Percentiles rank a stretch among this genome's conserved stretches.
These are phyloP conservation scores for Agrostemma githago DNA, from an alignment of 148 eudicot genomes.

Conservation along the genomic window DNA sequence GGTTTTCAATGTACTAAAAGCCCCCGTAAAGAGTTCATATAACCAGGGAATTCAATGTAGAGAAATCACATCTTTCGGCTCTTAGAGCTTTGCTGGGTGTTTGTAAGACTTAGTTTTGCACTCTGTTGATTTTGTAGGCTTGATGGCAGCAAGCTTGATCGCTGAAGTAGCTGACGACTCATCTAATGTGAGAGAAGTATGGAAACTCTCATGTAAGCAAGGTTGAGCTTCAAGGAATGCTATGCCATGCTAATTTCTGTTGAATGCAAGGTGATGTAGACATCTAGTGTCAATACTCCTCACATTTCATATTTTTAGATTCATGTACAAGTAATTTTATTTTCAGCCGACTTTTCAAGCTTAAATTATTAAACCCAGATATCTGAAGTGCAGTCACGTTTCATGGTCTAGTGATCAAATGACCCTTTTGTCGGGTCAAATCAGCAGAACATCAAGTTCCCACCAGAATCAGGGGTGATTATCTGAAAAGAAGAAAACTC, in stretches of 20 bases:
- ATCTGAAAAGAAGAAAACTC: too few relatives aligned
- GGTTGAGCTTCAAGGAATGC: not conserved
- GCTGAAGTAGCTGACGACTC: constrained; percentile 59
- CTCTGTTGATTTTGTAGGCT: constrained; percentile 34
- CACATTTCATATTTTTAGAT: too few relatives aligned
- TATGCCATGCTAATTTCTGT: not conserved
- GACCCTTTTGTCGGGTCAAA: not conserved
- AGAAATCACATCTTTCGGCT: not conserved
- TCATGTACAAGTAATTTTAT: too few relatives aligned
- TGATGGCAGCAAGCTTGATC: constrained; percentile 47
- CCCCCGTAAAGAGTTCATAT: not conserved
- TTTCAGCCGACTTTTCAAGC: not conserved
- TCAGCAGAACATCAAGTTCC: not conserved
- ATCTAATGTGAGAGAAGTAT: constrained; percentile 61
- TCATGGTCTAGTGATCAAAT: constrained; percentile 60
- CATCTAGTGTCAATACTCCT: too few relatives aligned
- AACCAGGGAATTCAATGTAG: not conserved
- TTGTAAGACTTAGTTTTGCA: constrained; percentile 5
- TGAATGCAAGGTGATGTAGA: too few relatives aligned
- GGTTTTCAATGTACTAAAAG: not conserved
- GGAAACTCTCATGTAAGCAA: constrained; percentile 49
- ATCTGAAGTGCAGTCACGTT: constrained; percentile 98
- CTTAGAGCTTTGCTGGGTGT: not conserved
- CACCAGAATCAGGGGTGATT: too few relatives aligned
- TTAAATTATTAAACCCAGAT: constrained; percentile 55